Conservation (phyloP, 1,284 basidiomycete species). For the Fomitiporia mediterranea region DNA sequence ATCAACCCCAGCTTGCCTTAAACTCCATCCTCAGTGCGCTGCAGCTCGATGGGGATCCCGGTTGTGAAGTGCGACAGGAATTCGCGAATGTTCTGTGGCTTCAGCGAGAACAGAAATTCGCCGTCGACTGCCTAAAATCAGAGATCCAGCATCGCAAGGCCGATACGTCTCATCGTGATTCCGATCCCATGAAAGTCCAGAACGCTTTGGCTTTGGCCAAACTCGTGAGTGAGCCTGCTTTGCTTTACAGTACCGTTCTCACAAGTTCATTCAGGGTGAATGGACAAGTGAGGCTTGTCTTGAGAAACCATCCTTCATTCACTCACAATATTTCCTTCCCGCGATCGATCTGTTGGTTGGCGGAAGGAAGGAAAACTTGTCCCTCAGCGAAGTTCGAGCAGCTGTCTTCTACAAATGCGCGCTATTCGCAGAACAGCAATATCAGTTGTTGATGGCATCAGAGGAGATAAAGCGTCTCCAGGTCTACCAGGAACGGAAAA, state of each 20-base stretch:
- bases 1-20: conserved; percentile 76
- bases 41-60: conserved; percentile 45
- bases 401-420: conserved; percentile 83
- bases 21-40: conserved; percentile 82
- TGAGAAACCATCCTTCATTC: conserved; percentile 77
- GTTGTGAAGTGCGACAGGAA: conserved; percentile 67
- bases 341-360: conserved; percentile 45
- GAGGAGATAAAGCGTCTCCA: conserved; percentile 71
- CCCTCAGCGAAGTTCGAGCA: conserved; percentile 39
- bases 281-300: conserved; percentile 88
- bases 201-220: conserved; percentile 53
- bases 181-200: conserved; percentile 24
- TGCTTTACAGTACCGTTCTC: conserved; percentile 5
- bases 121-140: conserved; percentile 69
- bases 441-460: conserved; percentile 63
- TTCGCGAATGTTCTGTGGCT: conserved; percentile 90
- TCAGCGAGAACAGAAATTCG: conserved; percentile 79
- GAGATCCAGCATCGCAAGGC: conserved; percentile 32
- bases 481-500: conserved; percentile 71
- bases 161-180: conserved; percentile 13
- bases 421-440: conserved; percentile 85
- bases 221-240: conserved; percentile 42
- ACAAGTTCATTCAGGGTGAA: conserved; percentile 53
- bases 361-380: conserved; percentile 22
- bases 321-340: conserved; percentile 61